A percentile compares a stretch with the other conserved stretches of the same genome.
phyloP scores from a whole-genome alignment of 805 yeast species.

The Wickerhamiella lipophila region DNA sequence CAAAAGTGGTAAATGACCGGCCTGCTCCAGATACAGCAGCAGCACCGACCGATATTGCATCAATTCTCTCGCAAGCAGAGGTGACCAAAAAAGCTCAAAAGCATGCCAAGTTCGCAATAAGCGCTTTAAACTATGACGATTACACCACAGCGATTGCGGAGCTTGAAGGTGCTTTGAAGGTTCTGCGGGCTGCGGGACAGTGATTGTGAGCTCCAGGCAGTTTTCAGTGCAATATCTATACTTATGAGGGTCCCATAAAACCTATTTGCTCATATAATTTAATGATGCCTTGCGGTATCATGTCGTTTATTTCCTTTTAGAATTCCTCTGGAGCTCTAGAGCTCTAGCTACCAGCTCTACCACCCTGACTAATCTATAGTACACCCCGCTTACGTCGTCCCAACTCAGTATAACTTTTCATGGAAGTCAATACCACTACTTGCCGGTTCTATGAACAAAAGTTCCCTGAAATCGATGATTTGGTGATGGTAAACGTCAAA shows the following conservation, averaged over 20 bases:
- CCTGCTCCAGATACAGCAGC: not conserved
- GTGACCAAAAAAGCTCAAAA: constrained; percentile 38
- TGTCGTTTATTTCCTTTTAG: too few relatives aligned
- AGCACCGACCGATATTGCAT: constrained; percentile 19
- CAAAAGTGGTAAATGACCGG: too few relatives aligned
- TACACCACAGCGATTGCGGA: constrained; percentile 48
- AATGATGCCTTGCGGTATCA: too few relatives aligned
- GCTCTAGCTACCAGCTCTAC: too few relatives aligned
- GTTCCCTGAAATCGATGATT: constrained; percentile 97
- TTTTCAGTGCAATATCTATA: too few relatives aligned
- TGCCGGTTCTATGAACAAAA: constrained; percentile 97
- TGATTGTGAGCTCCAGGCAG: too few relatives aligned
- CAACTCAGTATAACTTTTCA: not conserved
- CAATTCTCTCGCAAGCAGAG: constrained; percentile 29
- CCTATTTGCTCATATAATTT: too few relatives aligned
- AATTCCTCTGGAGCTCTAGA: too few relatives aligned
- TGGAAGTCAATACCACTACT: constrained; percentile 40
- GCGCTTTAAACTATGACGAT: constrained; percentile 63
- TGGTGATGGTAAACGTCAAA: constrained; percentile 91
- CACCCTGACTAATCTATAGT: too few relatives aligned
- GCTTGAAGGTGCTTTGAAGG: constrained; percentile 37
- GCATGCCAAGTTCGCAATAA: constrained; percentile 58
- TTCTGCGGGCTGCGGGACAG: too few relatives aligned
- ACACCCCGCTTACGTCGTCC: not conserved
- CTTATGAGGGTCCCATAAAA: too few relatives aligned